Evolutionary conservation across 2,329 filamentous ascomycete genomes (phyloP), one percentile per base, ranked within the genome.

Genomic region (Fusarium burgessii): DNA sequence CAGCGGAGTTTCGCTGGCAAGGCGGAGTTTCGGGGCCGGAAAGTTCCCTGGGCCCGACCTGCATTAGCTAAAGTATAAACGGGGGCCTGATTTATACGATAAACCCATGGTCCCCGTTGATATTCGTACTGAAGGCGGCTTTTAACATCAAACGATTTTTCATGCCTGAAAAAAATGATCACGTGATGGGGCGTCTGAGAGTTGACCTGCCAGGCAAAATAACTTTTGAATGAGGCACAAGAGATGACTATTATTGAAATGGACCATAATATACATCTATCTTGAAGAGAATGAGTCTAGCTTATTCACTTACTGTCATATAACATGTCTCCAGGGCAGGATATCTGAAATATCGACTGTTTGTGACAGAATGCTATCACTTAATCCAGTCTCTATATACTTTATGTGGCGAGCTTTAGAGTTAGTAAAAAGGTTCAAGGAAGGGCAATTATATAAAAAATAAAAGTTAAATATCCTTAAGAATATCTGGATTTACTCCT

Each of bases 141-240:
- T 23, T 23, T 23, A 23, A 23, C 23, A 23, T 23, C 23, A 23
- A 23, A 23, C 23, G 23, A 23, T 5, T 5, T 4, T 23, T 23
- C 23, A 23, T 23, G 23, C 23, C 23, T 23, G 5, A 23, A 23
- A 23, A 23, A 23, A 23, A 23, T 23, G 23, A 23, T 23, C 23
- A 23, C 23, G 23, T 23, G 23, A 23, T 23, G 5, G 23, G 23
- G 23, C 23, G 23, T 23, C 5, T 23, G 23, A 23, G 23, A 23
- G 23, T 23, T 23, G 3, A 23, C 23, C 23, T 23, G 23, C 23
- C 23, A 23, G 23, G 23, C 23, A 23, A 23, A 23, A 23, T 9
- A 49, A 0, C 12, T 17, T 13, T 3, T 6, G 0, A 9, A 5
- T 5, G 3, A 20, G n/a, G 9, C 25, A 32, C 18, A 13, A 4